Conservation (phyloP, 805 yeast species). For the Kodamaea fukazawae region DNA sequence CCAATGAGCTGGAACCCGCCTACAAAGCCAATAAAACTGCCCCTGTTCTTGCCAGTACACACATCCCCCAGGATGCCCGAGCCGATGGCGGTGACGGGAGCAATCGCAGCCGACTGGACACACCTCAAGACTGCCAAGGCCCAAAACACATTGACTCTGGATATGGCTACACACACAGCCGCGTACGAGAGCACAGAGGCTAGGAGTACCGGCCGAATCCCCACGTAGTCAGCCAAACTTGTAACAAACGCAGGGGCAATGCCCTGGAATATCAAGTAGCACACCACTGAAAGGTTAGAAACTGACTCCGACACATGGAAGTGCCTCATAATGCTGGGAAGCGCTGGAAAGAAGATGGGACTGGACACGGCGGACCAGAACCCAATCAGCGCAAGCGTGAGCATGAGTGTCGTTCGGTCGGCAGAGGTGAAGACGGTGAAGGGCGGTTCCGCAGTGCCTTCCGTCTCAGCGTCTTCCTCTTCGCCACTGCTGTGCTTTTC, state of each 20-base stretch:
- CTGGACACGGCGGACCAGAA: constrained; percentile 69
- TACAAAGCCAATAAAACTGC: constrained; percentile 64
- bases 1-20: constrained; percentile 69
- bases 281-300: constrained; percentile 73
- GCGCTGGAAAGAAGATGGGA: constrained; percentile 80
- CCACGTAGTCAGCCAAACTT: constrained; percentile 63
- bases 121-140: constrained; percentile 63
- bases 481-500: too few species aligned
- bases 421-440: constrained; percentile 43
- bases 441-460: too few species aligned
- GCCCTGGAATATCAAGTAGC: constrained; percentile 76
- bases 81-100: constrained; percentile 71
- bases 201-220: constrained; percentile 68
- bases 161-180: constrained; percentile 65
- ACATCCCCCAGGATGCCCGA: constrained; percentile 76
- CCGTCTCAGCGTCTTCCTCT: too few species aligned
- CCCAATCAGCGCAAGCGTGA: constrained; percentile 47
- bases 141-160: constrained; percentile 56
- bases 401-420: constrained; percentile 42
- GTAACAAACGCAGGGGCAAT: constrained; percentile 69
- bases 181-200: constrained; percentile 53
- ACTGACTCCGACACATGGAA: constrained; percentile 57
- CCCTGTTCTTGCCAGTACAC: constrained; percentile 64
- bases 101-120: constrained; percentile 74
- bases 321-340: constrained; percentile 53